A percentile compares a stretch with the other conserved stretches of the same genome.
phyloP scores from a whole-genome alignment of 164 flowering plant genomes.

The Dillenia turbinata region DNA sequence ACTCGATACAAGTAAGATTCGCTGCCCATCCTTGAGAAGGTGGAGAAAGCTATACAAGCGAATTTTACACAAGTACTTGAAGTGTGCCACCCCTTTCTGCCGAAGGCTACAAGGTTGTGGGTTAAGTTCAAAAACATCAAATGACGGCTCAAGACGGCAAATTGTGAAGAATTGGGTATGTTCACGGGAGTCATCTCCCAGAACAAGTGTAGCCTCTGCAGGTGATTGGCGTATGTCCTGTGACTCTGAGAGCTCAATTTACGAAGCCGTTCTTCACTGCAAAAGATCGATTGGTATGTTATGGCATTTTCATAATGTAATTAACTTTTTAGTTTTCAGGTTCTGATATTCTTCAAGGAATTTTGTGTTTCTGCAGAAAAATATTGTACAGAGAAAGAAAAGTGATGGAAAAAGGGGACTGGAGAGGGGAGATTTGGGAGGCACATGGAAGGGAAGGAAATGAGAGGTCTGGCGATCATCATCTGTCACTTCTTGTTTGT shows the following conservation, averaged over 20 bases:
- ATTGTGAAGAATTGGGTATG: constrained; percentile 16
- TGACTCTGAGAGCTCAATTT: constrained; percentile 64
- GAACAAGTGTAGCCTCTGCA: constrained; percentile 39
- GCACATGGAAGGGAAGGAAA: too few relatives aligned
- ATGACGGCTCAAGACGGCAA: background rate
- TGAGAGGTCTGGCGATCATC: too few relatives aligned
- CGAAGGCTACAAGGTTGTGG: constrained; percentile 20
- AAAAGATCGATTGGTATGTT: constrained; percentile 47
- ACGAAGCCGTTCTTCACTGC: constrained; percentile 73
- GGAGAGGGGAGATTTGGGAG: too few relatives aligned
- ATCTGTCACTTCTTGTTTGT: too few relatives aligned
- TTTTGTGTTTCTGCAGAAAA: too few relatives aligned
- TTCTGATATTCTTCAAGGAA: too few relatives aligned
- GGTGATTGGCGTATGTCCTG: constrained; percentile 51
- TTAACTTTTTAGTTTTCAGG: too few relatives aligned
- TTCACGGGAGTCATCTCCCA: constrained; percentile 36
- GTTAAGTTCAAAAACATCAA: constrained; percentile 14
- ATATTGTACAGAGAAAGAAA: too few relatives aligned
- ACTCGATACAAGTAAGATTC: background rate
- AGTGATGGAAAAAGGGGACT: too few relatives aligned
- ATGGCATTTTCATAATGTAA: too few relatives aligned
- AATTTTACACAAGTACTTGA: constrained; percentile 38
- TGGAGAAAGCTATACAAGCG: constrained; percentile 34
- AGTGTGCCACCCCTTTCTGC: constrained; percentile 38
- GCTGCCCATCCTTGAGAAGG: constrained; percentile 23